phyloP scores from a whole-genome alignment of 1,139 yeast genomes.

The Yamadazyma conglobata region DNA sequence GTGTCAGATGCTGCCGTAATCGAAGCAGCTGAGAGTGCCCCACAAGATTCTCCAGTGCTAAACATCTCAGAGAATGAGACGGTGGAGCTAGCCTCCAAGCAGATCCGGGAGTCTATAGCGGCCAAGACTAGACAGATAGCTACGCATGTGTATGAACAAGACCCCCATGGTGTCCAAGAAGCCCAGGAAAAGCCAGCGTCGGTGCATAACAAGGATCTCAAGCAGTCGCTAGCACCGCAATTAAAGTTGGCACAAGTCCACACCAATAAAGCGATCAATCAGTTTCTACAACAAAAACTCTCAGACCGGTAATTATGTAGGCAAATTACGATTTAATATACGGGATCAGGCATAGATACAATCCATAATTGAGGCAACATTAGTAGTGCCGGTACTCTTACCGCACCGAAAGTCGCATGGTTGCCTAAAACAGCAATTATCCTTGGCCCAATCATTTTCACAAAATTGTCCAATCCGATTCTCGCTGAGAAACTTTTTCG shows the following conservation, averaged over 20 bases:
- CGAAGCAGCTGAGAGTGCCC: too few species aligned
- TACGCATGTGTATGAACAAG: conserved; percentile 2
- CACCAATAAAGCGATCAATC: conserved; percentile 29
- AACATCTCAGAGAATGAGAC: conserved; percentile 20
- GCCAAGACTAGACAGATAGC: conserved; percentile 18
- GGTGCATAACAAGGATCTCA: conserved; percentile 24
- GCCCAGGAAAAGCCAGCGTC: conserved; percentile 2
- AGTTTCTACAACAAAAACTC: conserved; percentile 6
- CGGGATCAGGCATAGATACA: too few species aligned
- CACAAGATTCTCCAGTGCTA: conserved; percentile 1
- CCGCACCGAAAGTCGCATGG: too few species aligned
- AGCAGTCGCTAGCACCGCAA: conserved; percentile 26
- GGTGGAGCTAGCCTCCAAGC: conserved; percentile 25
- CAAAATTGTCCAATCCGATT: conserved; percentile 19
- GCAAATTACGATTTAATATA: too few species aligned
- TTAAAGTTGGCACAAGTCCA: conserved; percentile 24
- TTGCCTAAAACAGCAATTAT: too few species aligned
- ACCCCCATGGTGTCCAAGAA: background rate
- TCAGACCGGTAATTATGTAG: too few species aligned
- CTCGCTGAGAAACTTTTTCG: conserved; percentile 17
- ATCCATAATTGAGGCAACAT: too few species aligned
- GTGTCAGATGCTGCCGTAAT: too few species aligned
- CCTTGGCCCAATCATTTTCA: conserved; percentile 33
- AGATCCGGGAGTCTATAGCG: conserved; percentile 23
- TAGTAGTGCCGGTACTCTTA: too few species aligned